A percentile compares a stretch with the other conserved stretches of the same genome.
Evolutionary conservation across 129 eudicot genomes (phyloP).

Genomic region (Sambucus nigra): DNA sequence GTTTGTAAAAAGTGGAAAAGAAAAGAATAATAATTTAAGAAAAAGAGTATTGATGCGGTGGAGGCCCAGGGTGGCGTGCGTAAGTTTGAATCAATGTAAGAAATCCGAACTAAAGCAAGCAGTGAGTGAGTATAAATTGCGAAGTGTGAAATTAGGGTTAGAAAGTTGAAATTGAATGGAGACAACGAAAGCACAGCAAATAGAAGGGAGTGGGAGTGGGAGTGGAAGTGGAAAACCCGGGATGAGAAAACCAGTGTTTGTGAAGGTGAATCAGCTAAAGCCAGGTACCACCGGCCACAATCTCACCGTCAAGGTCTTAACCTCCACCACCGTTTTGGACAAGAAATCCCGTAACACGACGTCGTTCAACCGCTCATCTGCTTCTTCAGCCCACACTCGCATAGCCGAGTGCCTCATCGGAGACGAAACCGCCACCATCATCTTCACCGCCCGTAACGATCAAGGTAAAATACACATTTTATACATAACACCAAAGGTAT

Average conservation of each 20-base stretch:
- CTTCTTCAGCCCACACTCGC: conserved; percentile 33
- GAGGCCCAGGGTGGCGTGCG: too few species aligned
- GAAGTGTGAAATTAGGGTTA: too few species aligned
- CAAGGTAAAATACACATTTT: too few species aligned
- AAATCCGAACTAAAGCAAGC: too few species aligned
- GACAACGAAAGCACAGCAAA: too few species aligned
- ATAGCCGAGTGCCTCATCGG: conserved; percentile 83
- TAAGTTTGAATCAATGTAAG: too few species aligned
- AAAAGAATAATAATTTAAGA: too few species aligned
- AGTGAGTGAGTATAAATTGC: too few species aligned
- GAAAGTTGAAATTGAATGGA: too few species aligned
- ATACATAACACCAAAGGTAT: too few species aligned
- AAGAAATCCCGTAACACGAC: conserved; percentile 50
- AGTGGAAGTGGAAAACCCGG: conserved; percentile 21
- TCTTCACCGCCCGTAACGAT: conserved; percentile 78
- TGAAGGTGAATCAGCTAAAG: conserved; percentile 57
- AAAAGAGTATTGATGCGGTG: too few species aligned
- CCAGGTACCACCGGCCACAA: conserved; percentile 81
- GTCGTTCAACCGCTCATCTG: conserved; percentile 27
- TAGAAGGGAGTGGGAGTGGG: conserved; percentile 2
- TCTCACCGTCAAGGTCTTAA: conserved; percentile 51
- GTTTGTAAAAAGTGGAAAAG: too few species aligned
- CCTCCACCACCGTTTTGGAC: conserved; percentile 44
- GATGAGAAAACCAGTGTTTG: conserved; percentile 68
- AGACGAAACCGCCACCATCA: conserved; percentile 70